Base-by-base conservation (phyloP, 345 rosid genomes). In the Ceriops tagal region DNA sequence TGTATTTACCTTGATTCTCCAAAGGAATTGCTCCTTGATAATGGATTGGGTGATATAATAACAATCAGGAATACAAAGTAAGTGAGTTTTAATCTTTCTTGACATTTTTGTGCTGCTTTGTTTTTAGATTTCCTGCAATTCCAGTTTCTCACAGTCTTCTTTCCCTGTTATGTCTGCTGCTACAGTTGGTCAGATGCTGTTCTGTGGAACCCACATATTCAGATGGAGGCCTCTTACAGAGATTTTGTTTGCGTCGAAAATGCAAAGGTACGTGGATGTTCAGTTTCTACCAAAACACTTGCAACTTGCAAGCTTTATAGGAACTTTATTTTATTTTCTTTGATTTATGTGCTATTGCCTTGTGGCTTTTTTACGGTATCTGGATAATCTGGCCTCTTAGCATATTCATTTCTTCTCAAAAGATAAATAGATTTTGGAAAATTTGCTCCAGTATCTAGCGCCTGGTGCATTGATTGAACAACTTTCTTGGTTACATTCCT, bases 131-230 rank as follows among this genome's bases (percentile, higher is more conserved):
- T 69, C 64, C 37, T 15, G 52, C 16, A 21, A 4, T 5, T 16
- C 46, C 32, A 61, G 16, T 53, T 18, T 20, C 22, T 43, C 21
- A 57, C 5, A 77, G 69, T 75, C 53, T 71, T 62, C 30, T 59
- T 32, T 59, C 57, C 11, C 26, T 55, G 28, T 30, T 58, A 34
- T 1, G 20, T 68, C 34, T 72, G 52, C 75, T 59, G 30, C 49
- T 76, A 73, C 80, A 91, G 97, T 77, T 93, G 98, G 98, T 88
- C 96, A 3, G 98, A 91, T 81, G 87, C 89, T 21, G 98, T 93
- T 73, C 62, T 93, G 62, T 91, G 98, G 97, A 91, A 91, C 71
- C 97, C 98, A 9, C 91, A 91, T 81, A 65, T 79, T 37, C 96
- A 88, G 85, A 89, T 91, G 98, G 98, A 91, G 76, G 92, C 98